These are phyloP conservation scores for Penicillium sp. DNA, from an alignment of 2,329 filamentous ascomycete species.

Conservation along the genomic window DNA sequence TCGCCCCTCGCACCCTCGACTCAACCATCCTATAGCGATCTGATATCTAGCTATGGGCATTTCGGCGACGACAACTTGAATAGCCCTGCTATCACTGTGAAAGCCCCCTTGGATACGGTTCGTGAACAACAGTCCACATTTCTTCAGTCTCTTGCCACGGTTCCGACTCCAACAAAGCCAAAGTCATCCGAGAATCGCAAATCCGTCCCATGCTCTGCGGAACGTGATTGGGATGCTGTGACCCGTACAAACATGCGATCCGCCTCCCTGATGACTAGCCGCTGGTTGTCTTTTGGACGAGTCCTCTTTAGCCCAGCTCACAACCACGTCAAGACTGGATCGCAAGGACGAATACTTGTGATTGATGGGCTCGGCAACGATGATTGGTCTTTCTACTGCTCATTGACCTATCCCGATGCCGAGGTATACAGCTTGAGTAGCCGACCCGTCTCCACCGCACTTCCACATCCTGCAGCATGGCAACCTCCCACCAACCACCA, in stretches of 20 bases:
- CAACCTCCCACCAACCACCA: conserved; percentile 42
- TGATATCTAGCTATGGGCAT: conserved; percentile 50
- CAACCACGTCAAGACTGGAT: conserved; percentile 40
- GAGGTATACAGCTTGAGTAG: conserved; percentile 44
- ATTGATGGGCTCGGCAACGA: conserved; percentile 50
- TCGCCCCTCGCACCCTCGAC: conserved; percentile 49
- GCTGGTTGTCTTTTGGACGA: conserved; percentile 49
- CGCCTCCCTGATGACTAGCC: conserved; percentile 49
- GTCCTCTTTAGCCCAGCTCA: conserved; percentile 50
- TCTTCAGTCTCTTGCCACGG: conserved; percentile 24
- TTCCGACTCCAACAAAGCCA: conserved; percentile 15
- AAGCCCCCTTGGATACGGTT: conserved; percentile 16
- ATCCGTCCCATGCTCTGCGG: conserved; percentile 37
- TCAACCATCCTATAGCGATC: conserved; percentile 52
- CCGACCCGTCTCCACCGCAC: conserved; percentile 30
- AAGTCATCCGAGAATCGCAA: conserved; percentile 32
- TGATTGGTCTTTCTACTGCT: conserved; percentile 52
- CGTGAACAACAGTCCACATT: conserved; percentile 26
- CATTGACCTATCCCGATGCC: conserved; percentile 46
- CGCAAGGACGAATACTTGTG: conserved; percentile 45
- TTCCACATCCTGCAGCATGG: conserved; percentile 41
- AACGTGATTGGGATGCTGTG: conserved; percentile 41
- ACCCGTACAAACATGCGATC: conserved; percentile 47
- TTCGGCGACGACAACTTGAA: conserved; percentile 22
- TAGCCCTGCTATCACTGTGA: conserved; percentile 19